Conservation (phyloP, 2,329 filamentous ascomycete species). For the Penicillium sp. region DNA sequence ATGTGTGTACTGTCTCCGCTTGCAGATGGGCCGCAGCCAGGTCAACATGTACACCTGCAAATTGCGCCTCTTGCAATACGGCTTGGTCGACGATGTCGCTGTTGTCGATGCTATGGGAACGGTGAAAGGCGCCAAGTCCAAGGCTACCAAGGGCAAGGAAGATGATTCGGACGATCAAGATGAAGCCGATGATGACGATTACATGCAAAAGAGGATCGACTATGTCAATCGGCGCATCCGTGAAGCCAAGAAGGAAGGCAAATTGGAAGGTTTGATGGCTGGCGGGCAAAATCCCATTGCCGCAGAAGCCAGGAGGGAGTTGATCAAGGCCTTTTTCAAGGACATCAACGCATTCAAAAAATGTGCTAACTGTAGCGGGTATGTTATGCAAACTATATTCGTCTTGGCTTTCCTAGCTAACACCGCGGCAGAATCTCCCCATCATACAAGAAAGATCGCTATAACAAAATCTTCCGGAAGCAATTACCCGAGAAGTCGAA, state of each 20-base stretch:
- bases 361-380: conserved; percentile 64
- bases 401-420: conserved; percentile 20
- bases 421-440: conserved; percentile 64
- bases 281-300: conserved; percentile 78
- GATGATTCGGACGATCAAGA: conserved; percentile 65
- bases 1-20: conserved; percentile 84
- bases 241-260: conserved; percentile 51
- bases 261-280: conserved; percentile 39
- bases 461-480: conserved; percentile 90
- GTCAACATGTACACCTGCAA: conserved; percentile 80
- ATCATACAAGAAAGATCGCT: conserved; percentile 80
- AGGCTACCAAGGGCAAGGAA: conserved; percentile 47
- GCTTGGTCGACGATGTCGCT: conserved; percentile 67
- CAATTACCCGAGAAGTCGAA: conserved; percentile 70
- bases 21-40: conserved; percentile 72
- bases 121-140: conserved; percentile 45
- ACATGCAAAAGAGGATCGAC: conserved; percentile 56
- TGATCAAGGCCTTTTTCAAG: conserved; percentile 78
- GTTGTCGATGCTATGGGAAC: conserved; percentile 52
- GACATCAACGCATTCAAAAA: conserved; percentile 65
- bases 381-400: conserved; percentile 21
- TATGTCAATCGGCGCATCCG: conserved; percentile 73
- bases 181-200: conserved; percentile 45
- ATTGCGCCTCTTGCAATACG: conserved; percentile 78
- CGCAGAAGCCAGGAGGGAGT: conserved; percentile 66